Percentiles rank a stretch among this genome's conserved stretches.
Conservation (phyloP, 139 green algal species). For the Auxenochlorella pyrenoidosa region DNA sequence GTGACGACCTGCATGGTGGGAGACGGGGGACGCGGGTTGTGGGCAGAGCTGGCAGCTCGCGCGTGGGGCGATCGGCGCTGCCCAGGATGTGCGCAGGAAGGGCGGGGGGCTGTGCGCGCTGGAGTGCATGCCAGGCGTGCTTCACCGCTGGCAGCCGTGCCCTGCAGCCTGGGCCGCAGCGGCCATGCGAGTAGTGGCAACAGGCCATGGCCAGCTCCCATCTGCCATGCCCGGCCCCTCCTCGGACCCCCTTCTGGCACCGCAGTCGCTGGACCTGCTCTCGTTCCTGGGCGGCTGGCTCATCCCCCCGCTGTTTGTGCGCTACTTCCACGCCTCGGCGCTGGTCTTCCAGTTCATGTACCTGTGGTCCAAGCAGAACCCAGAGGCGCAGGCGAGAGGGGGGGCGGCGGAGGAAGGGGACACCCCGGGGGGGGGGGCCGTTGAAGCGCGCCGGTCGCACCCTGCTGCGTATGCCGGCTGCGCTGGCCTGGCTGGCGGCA, state of each 20-base stretch:
- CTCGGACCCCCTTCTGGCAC: no score
- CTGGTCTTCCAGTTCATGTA: slow-evolving; percentile 83
- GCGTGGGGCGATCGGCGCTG: background rate
- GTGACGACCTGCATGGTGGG: slow-evolving; percentile 25
- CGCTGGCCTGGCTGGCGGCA: no score
- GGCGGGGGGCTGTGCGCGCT: no score
- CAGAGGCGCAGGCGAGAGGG: slow-evolving; percentile 46
- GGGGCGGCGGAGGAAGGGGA: slow-evolving; percentile 12
- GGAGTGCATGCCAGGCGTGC: no score
- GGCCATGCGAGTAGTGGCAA: no score
- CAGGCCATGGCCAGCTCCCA: no score
- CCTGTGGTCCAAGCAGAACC: slow-evolving; percentile 65
- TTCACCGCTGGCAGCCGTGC: background rate
- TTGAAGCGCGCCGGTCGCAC: no score
- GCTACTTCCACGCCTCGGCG: slow-evolving; percentile 54
- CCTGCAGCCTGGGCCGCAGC: no score
- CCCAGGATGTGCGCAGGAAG: no score
- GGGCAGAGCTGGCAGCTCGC: background rate
- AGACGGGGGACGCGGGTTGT: no score
- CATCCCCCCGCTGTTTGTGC: slow-evolving; percentile 49
- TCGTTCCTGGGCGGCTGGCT: background rate
- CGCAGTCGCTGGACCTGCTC: slow-evolving; percentile 33
- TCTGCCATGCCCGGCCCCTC: background rate
- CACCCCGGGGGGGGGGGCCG: no score
- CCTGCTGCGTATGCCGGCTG: no score